Base-by-base conservation (phyloP, 2,329 filamentous ascomycete species). In the Geosmithia putterillii region DNA sequence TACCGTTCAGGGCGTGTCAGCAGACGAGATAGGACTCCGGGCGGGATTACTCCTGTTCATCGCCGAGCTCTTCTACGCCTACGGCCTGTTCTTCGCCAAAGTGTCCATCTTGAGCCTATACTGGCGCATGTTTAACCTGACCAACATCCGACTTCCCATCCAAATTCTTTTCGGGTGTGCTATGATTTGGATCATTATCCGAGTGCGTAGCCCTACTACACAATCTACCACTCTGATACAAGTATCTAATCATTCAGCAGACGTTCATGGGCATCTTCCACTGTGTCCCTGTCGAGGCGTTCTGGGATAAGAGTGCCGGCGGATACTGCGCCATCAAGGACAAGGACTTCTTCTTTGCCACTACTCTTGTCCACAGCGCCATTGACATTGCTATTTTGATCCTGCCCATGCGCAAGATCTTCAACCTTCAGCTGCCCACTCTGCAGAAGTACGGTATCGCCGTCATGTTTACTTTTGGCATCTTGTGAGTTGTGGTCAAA, bases 261-360 rank as follows among this genome's bases (percentile, higher is more conserved):
- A 55, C 52, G 2, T 52, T 57, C 40, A 45, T 57, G 14, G 50
- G 48, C 3, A 52, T 57, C 19, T 57, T 57, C 44, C 52, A 55
- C 40, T 59, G 56, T 44, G 37, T 54, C 4, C 57, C 57, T 2
- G 47, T 59, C 7, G 47, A 54, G n/a, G 50, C 48, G 9, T 59
- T 56, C 42, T 60, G 56, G 57, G 48, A 54, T 18, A 44, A 44
- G 5, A 42, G 37, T 10, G 47, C 55, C 20, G 52, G 47, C 4
- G 42, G 42, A 14, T 45, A 47, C 10, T 60, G 57, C 45, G 46
- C 41, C 10, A 55, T 59, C 42, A 46, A 55, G 38, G 52, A 52
- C 42, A 47, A 48, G 19, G 51, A 51, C 19, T 56, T 53, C 45
- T 55, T 56, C 46, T 52, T 55, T 40, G 53, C 53, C 28, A 54